Percentiles rank a stretch among this genome's conserved stretches.
Evolutionary conservation across 2,329 filamentous ascomycete genomes (phyloP).

Genomic region (Alternaria sp.): DNA sequence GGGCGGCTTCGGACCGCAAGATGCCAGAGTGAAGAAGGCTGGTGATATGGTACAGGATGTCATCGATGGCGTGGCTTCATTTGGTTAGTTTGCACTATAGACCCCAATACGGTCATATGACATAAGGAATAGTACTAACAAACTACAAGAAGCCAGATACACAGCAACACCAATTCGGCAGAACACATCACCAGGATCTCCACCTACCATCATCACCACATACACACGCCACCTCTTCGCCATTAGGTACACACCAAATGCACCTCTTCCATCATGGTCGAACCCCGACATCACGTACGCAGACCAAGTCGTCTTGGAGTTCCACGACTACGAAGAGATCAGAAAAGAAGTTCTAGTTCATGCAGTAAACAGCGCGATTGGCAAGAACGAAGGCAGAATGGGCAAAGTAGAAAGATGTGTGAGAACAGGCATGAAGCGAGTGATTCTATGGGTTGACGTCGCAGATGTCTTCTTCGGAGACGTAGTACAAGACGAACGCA

Average conservation of each 20-base stretch:
- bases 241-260: conserved; percentile 12
- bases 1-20: neutral
- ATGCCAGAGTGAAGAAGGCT: conserved; percentile 1
- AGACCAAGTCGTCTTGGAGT: conserved; percentile 20
- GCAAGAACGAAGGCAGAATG: conserved; percentile 17
- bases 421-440: conserved; percentile 6
- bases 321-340: conserved; percentile 5
- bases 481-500: neutral
- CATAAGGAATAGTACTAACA: neutral
- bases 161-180: neutral
- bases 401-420: conserved; percentile 15
- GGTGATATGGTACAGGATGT: conserved; percentile 18
- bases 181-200: neutral
- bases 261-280: conserved; percentile 13
- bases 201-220: conserved; percentile 5
- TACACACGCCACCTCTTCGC: conserved; percentile 15
- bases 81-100: neutral
- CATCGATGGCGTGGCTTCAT: conserved; percentile 8
- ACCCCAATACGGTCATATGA: neutral
- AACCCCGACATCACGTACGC: conserved; percentile 9
- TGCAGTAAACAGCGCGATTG: conserved; percentile 15
- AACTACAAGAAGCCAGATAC: neutral
- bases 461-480: conserved; percentile 4
- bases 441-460: conserved; percentile 23
- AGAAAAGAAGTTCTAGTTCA: conserved; percentile 4